Evolutionary conservation across 2,329 filamentous ascomycete species (phyloP), one percentile per base, ranked within the genome.

Genomic region (Lachnellula hyalina): DNA sequence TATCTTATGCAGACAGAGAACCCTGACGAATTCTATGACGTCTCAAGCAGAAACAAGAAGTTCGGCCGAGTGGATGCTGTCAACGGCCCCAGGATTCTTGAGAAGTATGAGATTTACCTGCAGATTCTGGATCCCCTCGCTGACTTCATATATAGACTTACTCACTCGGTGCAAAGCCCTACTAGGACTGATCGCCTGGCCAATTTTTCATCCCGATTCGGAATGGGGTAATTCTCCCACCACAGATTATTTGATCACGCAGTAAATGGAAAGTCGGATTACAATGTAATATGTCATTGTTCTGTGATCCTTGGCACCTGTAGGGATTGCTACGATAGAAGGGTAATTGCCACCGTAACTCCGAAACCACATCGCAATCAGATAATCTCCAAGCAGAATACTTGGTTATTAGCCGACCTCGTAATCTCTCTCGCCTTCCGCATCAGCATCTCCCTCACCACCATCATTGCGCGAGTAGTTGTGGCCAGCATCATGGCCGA

Each of bases 1-100:
- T 84, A 88, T 56, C 78, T 99, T 25, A 88, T 99, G 81, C 85
- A 89, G 67, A 83, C 82, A 1, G 90, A 96, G 41, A 96, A 96
- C 65, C 84, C 90, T n/a, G 92, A 97, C 61, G 93, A 97, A 71
- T 99, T 96, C 72, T 99, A 94, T 70, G 94, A 99, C 68, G 87
- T 94, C 49, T 88, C 87, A 5, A 89, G 87, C 14, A 79, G 91
- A 51, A 96, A 96, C 73, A 92, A 89, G 74, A 95, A 96, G 70
- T 99, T 96, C 69, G 89, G 91, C 15, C 86, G 90, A 52, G 95
- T 99, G 35, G 90, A 97, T 73, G 88, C 90, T 51, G 78, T 95
- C 70, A 95, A 95, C 69, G 94, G 93, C 0, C 90, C 92, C 0
- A 77, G 90, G 41, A 70, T 99, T 58, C 73, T 99, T n/a, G 93